Base-by-base conservation (phyloP, 2,329 filamentous ascomycete species). In the Hypomyces perniciosus region DNA sequence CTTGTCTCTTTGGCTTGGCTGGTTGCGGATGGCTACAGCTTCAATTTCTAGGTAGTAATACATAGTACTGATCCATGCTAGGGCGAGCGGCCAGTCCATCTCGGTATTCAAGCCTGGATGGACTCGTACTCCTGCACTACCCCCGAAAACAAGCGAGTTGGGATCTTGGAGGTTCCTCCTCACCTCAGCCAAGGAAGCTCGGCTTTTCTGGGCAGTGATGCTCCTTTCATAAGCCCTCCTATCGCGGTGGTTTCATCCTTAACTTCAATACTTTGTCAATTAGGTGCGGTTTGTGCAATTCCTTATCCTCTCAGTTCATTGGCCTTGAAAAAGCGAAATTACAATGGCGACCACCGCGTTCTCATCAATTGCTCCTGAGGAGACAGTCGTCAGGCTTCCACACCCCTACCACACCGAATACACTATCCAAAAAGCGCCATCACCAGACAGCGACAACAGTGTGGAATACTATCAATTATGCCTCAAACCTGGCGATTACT, bases 331-430 rank as follows among this genome's bases (percentile, higher is more conserved):
- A 4, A 27, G 5, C 39, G n/a, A 30, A 27, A 29, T 13, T 31
- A 48, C 40, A 55, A 64, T 65, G 59, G 57, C 59, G 37, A 48
- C 61, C 35, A 51, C 57, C 41, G 54, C 62, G 43, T 57, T 68
- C 39, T 56, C 61, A 26, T 57, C 58, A 43, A 53, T 66, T 41
- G 60, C 63, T 20, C 54, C 63, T 27, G 61, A 65, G 50, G 69
- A 75, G 57, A 67, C 65, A 26, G 59, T 75, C 50, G 60, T 77
- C 58, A 73, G 72, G 66, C 73, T 78, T 34, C 75, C 75, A 49
- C 72, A 77, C 56, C 75, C 75, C 2, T 77, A 77, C 61, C 68
- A 70, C 38, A 71, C 71, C 35, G 68, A 74, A 48, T 78, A 76
- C 61, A 59, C 65, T 7, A 58, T 77, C 39, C 62, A 65, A 48